A percentile compares a stretch with the other conserved stretches of the same genome.
phyloP scores from a whole-genome alignment of 352 stramenopile genomes.

The Phytophthora capsici region DNA sequence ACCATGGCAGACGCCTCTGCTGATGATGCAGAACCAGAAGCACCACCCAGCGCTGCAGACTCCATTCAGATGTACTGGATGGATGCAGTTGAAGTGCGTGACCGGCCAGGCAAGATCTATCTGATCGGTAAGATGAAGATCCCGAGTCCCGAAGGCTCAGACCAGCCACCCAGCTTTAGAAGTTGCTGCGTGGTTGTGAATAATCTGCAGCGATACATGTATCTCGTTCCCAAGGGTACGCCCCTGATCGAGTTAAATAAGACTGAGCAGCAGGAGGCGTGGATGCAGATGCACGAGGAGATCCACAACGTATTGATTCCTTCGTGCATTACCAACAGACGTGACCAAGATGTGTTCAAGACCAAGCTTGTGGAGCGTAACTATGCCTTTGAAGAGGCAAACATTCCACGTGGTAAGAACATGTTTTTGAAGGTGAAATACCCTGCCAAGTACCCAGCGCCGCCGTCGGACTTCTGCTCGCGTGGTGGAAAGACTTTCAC shows the following conservation, averaged over 20 bases:
- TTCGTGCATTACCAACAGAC: conserved; percentile 73
- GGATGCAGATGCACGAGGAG: conserved; percentile 91
- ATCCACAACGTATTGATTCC: conserved; percentile 92
- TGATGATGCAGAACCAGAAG: conserved; percentile 37
- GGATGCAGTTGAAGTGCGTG: conserved; percentile 95
- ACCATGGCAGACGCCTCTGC: conserved; percentile 31
- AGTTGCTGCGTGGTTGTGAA: conserved; percentile 97
- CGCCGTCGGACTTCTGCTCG: conserved; percentile 82
- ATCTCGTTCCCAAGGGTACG: conserved; percentile 83
- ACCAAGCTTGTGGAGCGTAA: conserved; percentile 96
- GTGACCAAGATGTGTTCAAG: conserved; percentile 88
- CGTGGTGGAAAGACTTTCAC: conserved; percentile 92
- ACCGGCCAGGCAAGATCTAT: conserved; percentile 94
- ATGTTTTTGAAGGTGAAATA: conserved; percentile 99
- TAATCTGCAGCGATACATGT: conserved; percentile 96
- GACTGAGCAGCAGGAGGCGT: conserved; percentile 87
- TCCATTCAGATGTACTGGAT: conserved; percentile 97
- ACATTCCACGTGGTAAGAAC: conserved; percentile 95
- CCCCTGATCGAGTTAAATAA: conserved; percentile 89
- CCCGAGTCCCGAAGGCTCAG: conserved; percentile 33
- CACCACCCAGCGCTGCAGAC: conserved; percentile 49
- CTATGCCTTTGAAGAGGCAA: conserved; percentile 98
- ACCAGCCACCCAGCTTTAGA: conserved; percentile 75
- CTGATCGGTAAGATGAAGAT: conserved; percentile 97
- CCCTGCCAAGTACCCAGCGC: conserved; percentile 91